Evolutionary conservation across 2,329 filamentous ascomycete genomes (phyloP), one percentile per base, ranked within the genome.

Genomic region (Colletotrichum tanaceti): DNA sequence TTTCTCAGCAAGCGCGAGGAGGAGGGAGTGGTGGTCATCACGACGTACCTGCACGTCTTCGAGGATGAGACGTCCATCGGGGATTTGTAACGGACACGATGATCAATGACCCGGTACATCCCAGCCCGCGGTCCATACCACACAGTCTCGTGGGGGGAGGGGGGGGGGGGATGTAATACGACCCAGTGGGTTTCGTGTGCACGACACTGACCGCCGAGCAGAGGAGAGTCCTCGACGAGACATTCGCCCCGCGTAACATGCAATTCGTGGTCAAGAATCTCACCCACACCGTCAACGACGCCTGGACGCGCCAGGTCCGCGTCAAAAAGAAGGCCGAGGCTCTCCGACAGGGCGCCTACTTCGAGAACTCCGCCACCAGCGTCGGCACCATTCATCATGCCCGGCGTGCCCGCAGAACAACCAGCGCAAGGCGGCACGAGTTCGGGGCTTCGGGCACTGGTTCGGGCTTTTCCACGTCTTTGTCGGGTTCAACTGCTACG

Each of bases 381-480:
- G 65, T 57, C 13, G 67, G 67, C 18, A 73, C 71, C 3, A n/a
- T n/a, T n/a, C n/a, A n/a, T n/a, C n/a, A 59, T 73, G 49, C 72
- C 72, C 13, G 72, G 68, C 28, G 66, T 63, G 0, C 58, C 63
- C 63, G 14, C 71, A 59, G 4, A 70, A 71, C 70, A 65, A 76
- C 72, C 63, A 70, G 38, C 73, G 74, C 10, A 72, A 71, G 43
- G 73, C 72, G 4, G 67, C 80, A 83, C 71, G 81, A 83, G 73
- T 75, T 79, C 28, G 82, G 82, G 81, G 83, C 72, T 75, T 79
- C 28, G 82, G 82, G 5, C 82, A 83, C 73, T 83, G 81, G 81
- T 74, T 83, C 47, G 79, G 80, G 49, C 77, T 83, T 20, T 76
- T 75, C 46, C 81, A 83, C 73, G 81, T 80, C 24, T 83, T 83